Percentiles rank a stretch among this genome's conserved stretches.
Evolutionary conservation across 1,284 basidiomycete genomes (phyloP).

Genomic region (Paramarasmius palmivorus): DNA sequence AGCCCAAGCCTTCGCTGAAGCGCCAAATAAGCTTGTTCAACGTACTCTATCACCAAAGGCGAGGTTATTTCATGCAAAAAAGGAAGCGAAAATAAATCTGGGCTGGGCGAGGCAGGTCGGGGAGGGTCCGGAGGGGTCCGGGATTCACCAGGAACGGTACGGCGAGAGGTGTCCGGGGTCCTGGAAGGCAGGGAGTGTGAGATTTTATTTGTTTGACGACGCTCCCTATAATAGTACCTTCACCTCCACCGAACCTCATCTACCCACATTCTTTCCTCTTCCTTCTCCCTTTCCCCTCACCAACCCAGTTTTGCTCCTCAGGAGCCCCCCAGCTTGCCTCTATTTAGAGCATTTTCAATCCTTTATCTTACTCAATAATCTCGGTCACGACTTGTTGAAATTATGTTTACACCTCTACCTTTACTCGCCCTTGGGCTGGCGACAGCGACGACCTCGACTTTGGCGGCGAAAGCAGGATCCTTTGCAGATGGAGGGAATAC

Average conservation of each 20-base stretch:
- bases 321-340: background rate
- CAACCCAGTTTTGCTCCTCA: background rate
- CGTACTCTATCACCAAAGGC: too few species aligned
- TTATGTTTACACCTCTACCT: conserved; percentile 26
- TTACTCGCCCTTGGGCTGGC: conserved; percentile 38
- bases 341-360: background rate
- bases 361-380: background rate
- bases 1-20: too few species aligned
- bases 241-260: background rate
- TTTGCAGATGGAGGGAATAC: conserved; percentile 54
- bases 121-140: too few species aligned
- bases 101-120: too few species aligned
- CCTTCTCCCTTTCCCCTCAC: background rate
- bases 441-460: conserved; percentile 25
- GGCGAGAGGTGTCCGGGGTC: too few species aligned
- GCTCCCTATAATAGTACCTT: too few species aligned
- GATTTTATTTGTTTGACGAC: too few species aligned
- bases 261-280: background rate
- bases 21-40: too few species aligned
- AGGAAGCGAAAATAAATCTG: too few species aligned
- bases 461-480: conserved; percentile 38
- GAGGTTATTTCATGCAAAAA: too few species aligned
- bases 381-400: conserved; percentile 1
- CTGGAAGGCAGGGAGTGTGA: too few species aligned
- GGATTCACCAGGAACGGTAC: too few species aligned